Percentiles rank a stretch among this genome's conserved stretches.
Evolutionary conservation across 164 flowering plant species (phyloP).

Genomic region (Magnolia sinica): DNA sequence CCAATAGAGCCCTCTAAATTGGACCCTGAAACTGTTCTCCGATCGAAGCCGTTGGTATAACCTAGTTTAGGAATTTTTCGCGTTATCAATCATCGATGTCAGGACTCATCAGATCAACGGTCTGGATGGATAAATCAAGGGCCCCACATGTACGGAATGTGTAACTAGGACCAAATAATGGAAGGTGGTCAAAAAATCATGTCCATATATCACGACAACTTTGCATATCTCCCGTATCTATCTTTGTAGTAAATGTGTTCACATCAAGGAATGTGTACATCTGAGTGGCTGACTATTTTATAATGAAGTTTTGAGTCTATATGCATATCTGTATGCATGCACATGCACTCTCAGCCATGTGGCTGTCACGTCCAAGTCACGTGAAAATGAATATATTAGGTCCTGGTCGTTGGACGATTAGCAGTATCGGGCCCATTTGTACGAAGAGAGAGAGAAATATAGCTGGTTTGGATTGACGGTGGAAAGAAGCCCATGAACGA

Average conservation of each 20-base stretch:
- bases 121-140: background rate
- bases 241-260: background rate
- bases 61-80: too few species aligned
- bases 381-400: background rate
- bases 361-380: slow-evolving; percentile 1
- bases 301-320: background rate
- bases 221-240: background rate
- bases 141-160: background rate
- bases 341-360: background rate
- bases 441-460: background rate
- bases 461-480: background rate
- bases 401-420: background rate
- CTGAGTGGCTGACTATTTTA: background rate
- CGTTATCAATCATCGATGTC: background rate
- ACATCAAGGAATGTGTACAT: background rate
- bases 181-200: background rate
- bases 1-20: background rate
- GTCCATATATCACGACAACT: background rate
- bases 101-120: background rate
- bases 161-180: background rate
- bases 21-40: background rate
- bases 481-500: background rate
- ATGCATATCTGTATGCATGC: background rate
- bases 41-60: background rate
- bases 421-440: background rate